These are phyloP conservation scores for Trametes gibbosa DNA, from an alignment of 768 basidiomycete species.

Conservation along the genomic window DNA sequence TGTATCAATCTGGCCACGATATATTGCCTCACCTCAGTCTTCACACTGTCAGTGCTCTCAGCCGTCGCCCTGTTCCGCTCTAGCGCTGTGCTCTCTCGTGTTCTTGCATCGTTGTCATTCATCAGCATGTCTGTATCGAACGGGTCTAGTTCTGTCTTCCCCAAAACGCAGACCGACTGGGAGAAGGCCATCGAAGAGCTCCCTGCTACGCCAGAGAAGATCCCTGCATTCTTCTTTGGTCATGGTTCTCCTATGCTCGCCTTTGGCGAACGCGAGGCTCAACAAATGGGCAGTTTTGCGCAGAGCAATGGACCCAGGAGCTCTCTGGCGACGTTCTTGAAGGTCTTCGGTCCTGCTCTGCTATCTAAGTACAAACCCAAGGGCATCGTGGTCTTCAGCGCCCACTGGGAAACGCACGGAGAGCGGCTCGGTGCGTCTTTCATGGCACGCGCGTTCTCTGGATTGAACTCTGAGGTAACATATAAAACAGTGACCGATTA, in stretches of 20 bases:
- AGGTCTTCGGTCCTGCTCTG: slow-evolving; percentile 61
- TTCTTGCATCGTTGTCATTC: slow-evolving; percentile 5
- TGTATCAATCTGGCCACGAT: not conserved
- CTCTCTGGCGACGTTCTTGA: slow-evolving; percentile 55
- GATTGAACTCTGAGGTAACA: not conserved
- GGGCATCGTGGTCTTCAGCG: slow-evolving; percentile 79
- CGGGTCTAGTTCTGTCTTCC: slow-evolving; percentile 13
- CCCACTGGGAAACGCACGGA: slow-evolving; percentile 72
- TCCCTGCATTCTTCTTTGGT: slow-evolving; percentile 75
- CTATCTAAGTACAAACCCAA: slow-evolving; percentile 72
- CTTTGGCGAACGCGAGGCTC: slow-evolving; percentile 29
- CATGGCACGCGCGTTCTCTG: not conserved
- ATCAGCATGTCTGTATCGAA: slow-evolving; percentile 20
- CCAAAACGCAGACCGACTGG: slow-evolving; percentile 47
- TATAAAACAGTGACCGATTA: slow-evolving; percentile 64
- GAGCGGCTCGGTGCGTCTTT: slow-evolving; percentile 51
- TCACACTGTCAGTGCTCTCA: slow-evolving; percentile 12
- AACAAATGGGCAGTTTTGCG: not conserved
- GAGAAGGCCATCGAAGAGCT: slow-evolving; percentile 50
- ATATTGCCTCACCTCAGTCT: not conserved
- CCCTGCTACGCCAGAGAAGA: slow-evolving; percentile 54
- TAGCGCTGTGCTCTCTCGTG: slow-evolving; percentile 17
- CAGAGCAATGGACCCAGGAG: slow-evolving; percentile 46
- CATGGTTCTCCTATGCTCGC: slow-evolving; percentile 62
- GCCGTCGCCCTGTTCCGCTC: slow-evolving; percentile 16